Percentiles rank a stretch among this genome's conserved stretches.
These are phyloP conservation scores for Furcasterigmium sp. DNA, from an alignment of 2,329 filamentous ascomycete genomes.

Conservation along the genomic window DNA sequence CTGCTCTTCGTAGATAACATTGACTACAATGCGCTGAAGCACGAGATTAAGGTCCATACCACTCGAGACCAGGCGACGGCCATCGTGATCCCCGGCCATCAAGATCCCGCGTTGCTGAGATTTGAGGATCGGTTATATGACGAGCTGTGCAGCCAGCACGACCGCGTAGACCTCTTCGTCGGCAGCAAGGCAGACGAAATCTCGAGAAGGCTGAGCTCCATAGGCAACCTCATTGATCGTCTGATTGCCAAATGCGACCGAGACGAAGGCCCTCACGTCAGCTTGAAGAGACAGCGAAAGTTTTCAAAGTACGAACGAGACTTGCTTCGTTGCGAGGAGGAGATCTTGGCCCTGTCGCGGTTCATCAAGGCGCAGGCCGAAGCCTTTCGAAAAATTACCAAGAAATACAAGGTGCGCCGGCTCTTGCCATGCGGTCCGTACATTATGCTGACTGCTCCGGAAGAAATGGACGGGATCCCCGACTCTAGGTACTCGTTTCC, in stretches of 20 bases:
- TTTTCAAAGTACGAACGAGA: conserved; percentile 50
- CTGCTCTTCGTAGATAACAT: conserved; percentile 60
- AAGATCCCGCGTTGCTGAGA: conserved; percentile 49
- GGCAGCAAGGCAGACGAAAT: conserved; percentile 77
- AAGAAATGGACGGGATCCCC: conserved; percentile 79
- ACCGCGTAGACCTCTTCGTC: conserved; percentile 73
- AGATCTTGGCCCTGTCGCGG: conserved; percentile 63
- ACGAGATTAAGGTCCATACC: conserved; percentile 77
- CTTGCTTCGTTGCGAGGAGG: conserved; percentile 57
- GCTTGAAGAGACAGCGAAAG: conserved; percentile 43
- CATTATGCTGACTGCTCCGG: conserved; percentile 1
- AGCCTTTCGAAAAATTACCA: conserved; percentile 77
- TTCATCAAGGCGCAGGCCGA: conserved; percentile 70
- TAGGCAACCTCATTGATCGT: conserved; percentile 41
- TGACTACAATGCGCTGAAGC: conserved; percentile 83
- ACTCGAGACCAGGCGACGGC: conserved; percentile 64
- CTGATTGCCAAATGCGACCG: conserved; percentile 38
- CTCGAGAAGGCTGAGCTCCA: conserved; percentile 55
- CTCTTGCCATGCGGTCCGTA: conserved; percentile 2
- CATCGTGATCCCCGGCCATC: conserved; percentile 69
- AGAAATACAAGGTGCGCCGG: conserved; percentile 66
- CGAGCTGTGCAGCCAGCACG: conserved; percentile 69
- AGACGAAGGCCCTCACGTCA: conserved; percentile 22
- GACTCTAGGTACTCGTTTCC: conserved; percentile 60
- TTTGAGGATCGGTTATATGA: conserved; percentile 70